Evolutionary conservation across 495 filamentous ascomycete genomes (phyloP).

Genomic region (Daldinia vernicosa): DNA sequence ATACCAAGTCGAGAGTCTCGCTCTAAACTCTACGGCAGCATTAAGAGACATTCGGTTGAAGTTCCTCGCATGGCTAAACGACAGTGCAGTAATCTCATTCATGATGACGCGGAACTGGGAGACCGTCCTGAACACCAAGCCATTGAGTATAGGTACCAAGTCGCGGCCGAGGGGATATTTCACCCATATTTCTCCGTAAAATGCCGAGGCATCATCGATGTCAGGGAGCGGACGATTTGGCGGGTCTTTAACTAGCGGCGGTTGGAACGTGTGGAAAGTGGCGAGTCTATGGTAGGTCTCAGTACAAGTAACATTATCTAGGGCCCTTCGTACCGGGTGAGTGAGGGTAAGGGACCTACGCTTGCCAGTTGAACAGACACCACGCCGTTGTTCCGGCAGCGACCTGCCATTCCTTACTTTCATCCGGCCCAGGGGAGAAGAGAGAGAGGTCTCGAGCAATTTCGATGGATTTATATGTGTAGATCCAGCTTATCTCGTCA

Average conservation of each 20-base stretch:
- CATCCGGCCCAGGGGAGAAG: constrained; percentile 37
- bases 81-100: constrained; percentile 38
- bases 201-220: constrained; percentile 34
- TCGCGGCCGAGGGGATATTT: constrained; percentile 45
- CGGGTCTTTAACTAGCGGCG: constrained; percentile 40
- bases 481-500: constrained; percentile 50
- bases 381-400: constrained; percentile 49
- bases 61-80: constrained; percentile 14
- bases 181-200: constrained; percentile 50
- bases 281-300: constrained; percentile 1
- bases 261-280: constrained; percentile 44
- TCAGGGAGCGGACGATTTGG: constrained; percentile 46
- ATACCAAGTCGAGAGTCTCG: constrained; percentile 41
- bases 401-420: constrained; percentile 36
- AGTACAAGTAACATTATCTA: background rate
- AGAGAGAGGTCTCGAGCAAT: constrained; percentile 45
- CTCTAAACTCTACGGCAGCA: constrained; percentile 41
- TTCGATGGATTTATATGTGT: constrained; percentile 42
- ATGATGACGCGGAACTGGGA: constrained; percentile 48
- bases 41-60: constrained; percentile 32
- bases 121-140: constrained; percentile 46
- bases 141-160: constrained; percentile 40
- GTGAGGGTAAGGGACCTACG: constrained; percentile 35
- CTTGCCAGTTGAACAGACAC: constrained; percentile 50
- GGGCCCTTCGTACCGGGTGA: background rate